Conservation (phyloP, 345 rosid genomes). For the Lenwebbia sp. region DNA sequence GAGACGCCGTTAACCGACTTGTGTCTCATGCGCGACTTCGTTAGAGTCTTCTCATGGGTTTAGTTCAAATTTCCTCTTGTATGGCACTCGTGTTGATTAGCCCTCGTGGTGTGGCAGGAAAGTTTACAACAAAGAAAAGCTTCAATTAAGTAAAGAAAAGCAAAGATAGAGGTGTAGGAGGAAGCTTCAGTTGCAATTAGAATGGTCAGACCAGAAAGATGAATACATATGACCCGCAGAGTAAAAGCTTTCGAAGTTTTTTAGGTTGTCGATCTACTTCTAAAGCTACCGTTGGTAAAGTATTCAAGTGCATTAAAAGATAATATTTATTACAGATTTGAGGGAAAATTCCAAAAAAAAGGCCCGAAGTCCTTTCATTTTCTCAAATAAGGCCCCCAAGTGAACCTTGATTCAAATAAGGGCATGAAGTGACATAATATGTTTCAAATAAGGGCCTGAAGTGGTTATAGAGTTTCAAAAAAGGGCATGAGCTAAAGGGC, state of each 20-base stretch:
- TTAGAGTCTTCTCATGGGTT: not conserved
- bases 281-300: not conserved
- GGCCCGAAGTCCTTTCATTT: too few species aligned
- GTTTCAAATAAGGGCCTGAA: too few species aligned
- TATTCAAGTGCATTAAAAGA: not conserved
- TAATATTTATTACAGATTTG: not conserved
- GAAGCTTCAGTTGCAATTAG: not conserved
- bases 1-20: not conserved
- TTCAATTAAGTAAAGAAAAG: not conserved
- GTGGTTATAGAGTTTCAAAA: too few species aligned
- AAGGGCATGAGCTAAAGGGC: too few species aligned
- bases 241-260: not conserved
- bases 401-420: too few species aligned
- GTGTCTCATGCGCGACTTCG: not conserved
- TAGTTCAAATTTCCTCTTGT: not conserved
- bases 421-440: too few species aligned
- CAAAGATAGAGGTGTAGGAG: not conserved
- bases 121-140: not conserved
- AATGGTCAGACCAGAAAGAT: not conserved
- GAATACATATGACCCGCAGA: not conserved
- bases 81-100: not conserved
- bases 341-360: too few species aligned
- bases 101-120: not conserved
- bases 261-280: not conserved
- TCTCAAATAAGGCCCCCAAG: too few species aligned